Evolutionary conservation across 2,329 filamentous ascomycete species (phyloP), one percentile per base, ranked within the genome.

Genomic region (Fonsecaea multimorphosa): DNA sequence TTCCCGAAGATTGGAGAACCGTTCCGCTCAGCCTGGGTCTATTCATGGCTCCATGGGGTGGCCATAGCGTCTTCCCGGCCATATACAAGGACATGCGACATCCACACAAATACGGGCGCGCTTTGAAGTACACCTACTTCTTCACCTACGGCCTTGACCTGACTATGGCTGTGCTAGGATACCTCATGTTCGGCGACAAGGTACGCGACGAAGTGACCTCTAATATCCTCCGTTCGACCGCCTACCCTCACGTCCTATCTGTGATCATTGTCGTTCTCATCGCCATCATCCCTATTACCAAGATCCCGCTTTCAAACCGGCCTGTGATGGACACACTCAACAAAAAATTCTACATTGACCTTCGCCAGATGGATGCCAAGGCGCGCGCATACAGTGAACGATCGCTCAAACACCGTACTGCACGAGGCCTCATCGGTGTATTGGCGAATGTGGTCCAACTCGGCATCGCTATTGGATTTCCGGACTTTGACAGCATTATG

Each of bases 171-270:
- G 85, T 95, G 52, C 86, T 91, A 11, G 94, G 95, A 44, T 86
- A 95, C 64, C 84, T 97, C 70, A 98, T 99, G 94, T 99, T 97
- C 77, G 94, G 94, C 67, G 91, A 96, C 71, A 85, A 82, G n/a
- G 91, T 97, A 61, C 86, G 85, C 63, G 93, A 97, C 69, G 92
- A 96, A 77, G 89, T 98, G 75, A 97, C 95, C 0, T 90, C 90
- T 73, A 98, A 97, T 78, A 89, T 99, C 66, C 86, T 98, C 70
- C 82, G 85, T 59, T 90, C 87, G 0, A 78, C 84, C 5, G 89
- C 89, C 61, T 97, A 96, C 75, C 92, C 94, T 0, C 80, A 85
- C 12, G 84, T 82, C 1, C 78, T 96, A 46, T 92, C 88, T n/a
- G 79, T 94, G 54, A 82, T 94, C 71, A 90, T 97, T 77, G 92